Base-by-base conservation (phyloP, 805 yeast genomes). In the Candida lessepsii region DNA sequence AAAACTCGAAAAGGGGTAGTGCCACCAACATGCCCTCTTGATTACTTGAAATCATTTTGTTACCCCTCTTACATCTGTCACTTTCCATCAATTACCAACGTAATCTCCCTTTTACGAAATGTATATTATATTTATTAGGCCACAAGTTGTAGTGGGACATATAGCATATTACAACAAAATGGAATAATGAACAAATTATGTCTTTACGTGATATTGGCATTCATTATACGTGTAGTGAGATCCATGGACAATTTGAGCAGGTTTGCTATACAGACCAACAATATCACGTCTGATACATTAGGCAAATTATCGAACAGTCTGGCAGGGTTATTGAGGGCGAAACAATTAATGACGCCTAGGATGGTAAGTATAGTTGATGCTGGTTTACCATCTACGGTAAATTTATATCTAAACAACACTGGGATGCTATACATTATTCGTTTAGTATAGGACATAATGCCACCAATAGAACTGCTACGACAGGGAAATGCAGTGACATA, bases 181-280 rank as follows among this genome's bases (percentile, higher is more conserved):
- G 7, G 29, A 26, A 26, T 26, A 26, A 26, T 26, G 29, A 26
- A 26, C 29, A 26, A 26, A 26, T 26, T 26, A 26, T n/a, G 29
- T 26, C 29, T 26, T 26, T 26, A 26, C 11, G 29, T 7, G 29
- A 26, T 10, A 6, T 26, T 26, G 29, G 29, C 29, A 26, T 26
- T 26, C 29, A 26, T 26, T 26, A 26, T 26, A 26, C 29, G 29
- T 26, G 29, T 26, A 26, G 29, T 26, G 29, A 26, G 29, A 26
- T 26, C 11, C 11, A 26, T 26, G 29, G 29, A 26, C 29, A 26
- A 26, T 26, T 26, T 26, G 29, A 26, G 29, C 29, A 26, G 29
- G 29, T 26, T 26, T 26, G 29, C 6, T 26, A 26, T 26, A 26
- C 29, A 26, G 29, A 26, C 29, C 29, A 26, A 26, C 29, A 26